A percentile compares a stretch with the other conserved stretches of the same genome.
phyloP scores from a whole-genome alignment of 768 basidiomycete genomes.

The Clathrus columnatus region DNA sequence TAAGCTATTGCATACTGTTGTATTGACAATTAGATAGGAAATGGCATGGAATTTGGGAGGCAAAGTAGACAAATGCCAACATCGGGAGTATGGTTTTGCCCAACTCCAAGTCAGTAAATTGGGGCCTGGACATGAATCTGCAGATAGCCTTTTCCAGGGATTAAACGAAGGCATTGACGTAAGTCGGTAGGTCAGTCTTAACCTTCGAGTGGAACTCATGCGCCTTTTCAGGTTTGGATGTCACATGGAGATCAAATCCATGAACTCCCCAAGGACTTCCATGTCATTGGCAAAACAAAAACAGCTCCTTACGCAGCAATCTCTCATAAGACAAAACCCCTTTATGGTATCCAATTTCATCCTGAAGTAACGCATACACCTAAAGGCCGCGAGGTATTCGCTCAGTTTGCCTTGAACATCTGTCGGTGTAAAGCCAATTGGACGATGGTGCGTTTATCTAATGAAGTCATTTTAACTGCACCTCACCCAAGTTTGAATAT shows the following conservation, averaged over 20 bases:
- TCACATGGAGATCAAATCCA: slow-evolving; percentile 95
- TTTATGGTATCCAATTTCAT: slow-evolving; percentile 98
- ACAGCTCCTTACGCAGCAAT: slow-evolving; percentile 91
- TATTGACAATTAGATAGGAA: slow-evolving; percentile 47
- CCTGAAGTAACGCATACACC: slow-evolving; percentile 96
- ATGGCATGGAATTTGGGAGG: slow-evolving; percentile 85
- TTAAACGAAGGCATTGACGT: slow-evolving; percentile 49
- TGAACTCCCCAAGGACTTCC: slow-evolving; percentile 71
- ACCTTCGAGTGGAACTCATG: not conserved
- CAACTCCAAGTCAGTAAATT: slow-evolving; percentile 64
- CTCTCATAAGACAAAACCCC: slow-evolving; percentile 78
- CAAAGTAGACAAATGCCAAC: slow-evolving; percentile 75
- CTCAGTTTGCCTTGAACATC: slow-evolving; percentile 73
- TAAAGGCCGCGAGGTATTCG: slow-evolving; percentile 82
- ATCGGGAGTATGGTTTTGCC: slow-evolving; percentile 94
- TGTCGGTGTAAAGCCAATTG: slow-evolving; percentile 77
- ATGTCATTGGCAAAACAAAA: slow-evolving; percentile 77
- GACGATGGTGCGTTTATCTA: slow-evolving; percentile 69
- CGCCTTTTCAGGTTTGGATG: slow-evolving; percentile 90
- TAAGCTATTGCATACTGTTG: not conserved
- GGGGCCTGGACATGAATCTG: slow-evolving; percentile 34
- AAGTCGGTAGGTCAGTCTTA: not conserved
- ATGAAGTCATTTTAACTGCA: slow-evolving; percentile 7
- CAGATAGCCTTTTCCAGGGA: slow-evolving; percentile 75
- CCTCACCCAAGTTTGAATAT: slow-evolving; percentile 2